These are phyloP conservation scores for Solanum sejunctum DNA, from an alignment of 257 asterid genomes.

Conservation along the genomic window DNA sequence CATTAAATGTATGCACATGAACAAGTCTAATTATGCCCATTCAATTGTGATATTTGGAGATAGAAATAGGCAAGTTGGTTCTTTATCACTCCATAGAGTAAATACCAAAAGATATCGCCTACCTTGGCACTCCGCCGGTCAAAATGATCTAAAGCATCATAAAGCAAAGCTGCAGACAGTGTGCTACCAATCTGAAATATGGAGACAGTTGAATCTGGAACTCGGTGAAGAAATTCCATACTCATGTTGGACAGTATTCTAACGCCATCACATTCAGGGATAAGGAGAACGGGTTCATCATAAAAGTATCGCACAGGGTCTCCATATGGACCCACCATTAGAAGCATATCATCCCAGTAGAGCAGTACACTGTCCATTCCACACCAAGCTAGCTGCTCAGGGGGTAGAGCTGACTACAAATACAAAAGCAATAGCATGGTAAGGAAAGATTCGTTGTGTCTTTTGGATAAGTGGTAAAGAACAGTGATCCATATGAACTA, in stretches of 20 bases:
- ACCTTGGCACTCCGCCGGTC: conserved; percentile 95
- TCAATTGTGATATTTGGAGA: background rate
- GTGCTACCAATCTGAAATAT: conserved; percentile 97
- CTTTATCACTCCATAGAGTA: background rate
- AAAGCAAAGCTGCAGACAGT: conserved; percentile 80
- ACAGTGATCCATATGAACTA: background rate
- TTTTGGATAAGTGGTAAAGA: background rate
- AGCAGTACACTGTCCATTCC: conserved; percentile 91
- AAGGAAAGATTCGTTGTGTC: background rate
- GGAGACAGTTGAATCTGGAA: conserved; percentile 91
- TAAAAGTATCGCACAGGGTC: conserved; percentile 85
- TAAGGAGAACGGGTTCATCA: conserved; percentile 74
- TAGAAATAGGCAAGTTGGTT: background rate
- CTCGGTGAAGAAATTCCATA: conserved; percentile 92
- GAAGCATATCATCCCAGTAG: conserved; percentile 89
- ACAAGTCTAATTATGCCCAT: background rate
- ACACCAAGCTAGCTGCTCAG: conserved; percentile 95
- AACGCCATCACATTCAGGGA: conserved; percentile 94
- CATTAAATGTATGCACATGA: background rate
- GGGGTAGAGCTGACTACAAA: conserved; percentile 80
- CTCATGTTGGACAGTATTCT: conserved; percentile 67
- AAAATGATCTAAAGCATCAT: conserved; percentile 94
- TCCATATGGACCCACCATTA: conserved; percentile 92
- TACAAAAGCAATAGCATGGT: background rate
- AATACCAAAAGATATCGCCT: background rate